phyloP scores from a whole-genome alignment of 768 basidiomycete species.

The Grammothele lineata region DNA sequence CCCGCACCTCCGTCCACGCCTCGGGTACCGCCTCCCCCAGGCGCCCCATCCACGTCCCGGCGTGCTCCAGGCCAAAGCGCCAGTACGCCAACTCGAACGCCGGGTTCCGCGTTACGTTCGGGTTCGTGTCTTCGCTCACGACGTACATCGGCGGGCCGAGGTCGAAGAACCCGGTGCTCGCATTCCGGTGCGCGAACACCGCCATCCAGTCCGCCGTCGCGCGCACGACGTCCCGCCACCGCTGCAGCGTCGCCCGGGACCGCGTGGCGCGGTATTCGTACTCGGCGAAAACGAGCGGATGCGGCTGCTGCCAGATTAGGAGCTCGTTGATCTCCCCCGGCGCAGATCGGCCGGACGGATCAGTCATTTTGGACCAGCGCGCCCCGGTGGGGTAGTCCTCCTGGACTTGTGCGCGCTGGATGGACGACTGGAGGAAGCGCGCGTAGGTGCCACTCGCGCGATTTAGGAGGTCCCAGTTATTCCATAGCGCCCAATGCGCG shows the following conservation, averaged over 20 bases:
- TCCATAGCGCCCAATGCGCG: conserved; percentile 58
- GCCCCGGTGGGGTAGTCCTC: conserved; percentile 52
- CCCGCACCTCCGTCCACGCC: conserved; percentile 41
- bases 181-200: conserved; percentile 49
- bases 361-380: conserved; percentile 63
- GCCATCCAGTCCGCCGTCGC: conserved; percentile 61
- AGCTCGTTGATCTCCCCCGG: conserved; percentile 61
- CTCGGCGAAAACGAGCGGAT: conserved; percentile 54
- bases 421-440: conserved; percentile 43
- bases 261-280: conserved; percentile 47
- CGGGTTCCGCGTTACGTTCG: conserved; percentile 50
- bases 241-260: conserved; percentile 37
- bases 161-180: conserved; percentile 44
- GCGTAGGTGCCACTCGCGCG: conserved; percentile 42
- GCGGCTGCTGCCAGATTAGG: conserved; percentile 60
- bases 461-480: conserved; percentile 52
- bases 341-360: conserved; percentile 52
- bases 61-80: conserved; percentile 45
- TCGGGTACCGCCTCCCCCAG: conserved; percentile 38
- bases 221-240: conserved; percentile 49
- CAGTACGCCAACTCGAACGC: conserved; percentile 60
- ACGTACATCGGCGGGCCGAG: conserved; percentile 57
- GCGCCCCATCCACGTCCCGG: conserved; percentile 43
- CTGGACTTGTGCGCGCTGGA: conserved; percentile 46
- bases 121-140: conserved; percentile 53